Evolutionary conservation across 1,139 yeast genomes (phyloP), one percentile per base, ranked within the genome.

Genomic region (Suhomyces coccinellae): DNA sequence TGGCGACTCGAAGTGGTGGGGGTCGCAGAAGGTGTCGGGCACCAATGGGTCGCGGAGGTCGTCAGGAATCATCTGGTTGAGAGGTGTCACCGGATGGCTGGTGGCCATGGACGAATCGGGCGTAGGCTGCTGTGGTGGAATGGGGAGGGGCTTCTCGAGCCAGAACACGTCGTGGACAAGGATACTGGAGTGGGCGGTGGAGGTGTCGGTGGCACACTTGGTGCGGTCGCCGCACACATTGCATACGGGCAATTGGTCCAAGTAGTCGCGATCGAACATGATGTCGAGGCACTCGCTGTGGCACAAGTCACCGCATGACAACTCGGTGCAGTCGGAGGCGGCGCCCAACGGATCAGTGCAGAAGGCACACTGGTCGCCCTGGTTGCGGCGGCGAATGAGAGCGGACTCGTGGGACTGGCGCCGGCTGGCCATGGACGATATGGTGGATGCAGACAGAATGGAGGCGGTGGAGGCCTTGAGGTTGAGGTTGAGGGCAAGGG

Each of bases 221-320:
- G 56, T 50, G 22, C 34, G 38, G 22, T 46, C 45, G 10, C 53
- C 52, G 33, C 56, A 52, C n/a, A 39, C 33, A 13, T 42, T 44
- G 40, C 56, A 52, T 3, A 33, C 28, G 2, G 54, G 53, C 33
- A 40, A 36, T 11, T 38, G 44, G 26, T 44, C 44, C 35, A 51
- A 39, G 38, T 46, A 44, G 37, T 52, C 50, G 13, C 47, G 47
- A 12, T 48, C 52, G 16, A 51, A 44, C 50, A 53, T 52, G 12
- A 51, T 44, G 9, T 47, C 46, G 16, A 64, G 56, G 45, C 73
- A 67, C 33, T 65, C 65, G 40, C 61, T 55, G 47, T 67, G 73
- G 40, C 68, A 63, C 30, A 51, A 42, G 50, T 67, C 71, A 11
- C 54, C 52, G 44, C 73, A 67, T 5, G 59, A 53, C 34, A 67